A percentile compares a stretch with the other conserved stretches of the same genome.
Evolutionary conservation across 352 stramenopile genomes (phyloP).

Genomic region (Phytopythium cucurbitacearum): DNA sequence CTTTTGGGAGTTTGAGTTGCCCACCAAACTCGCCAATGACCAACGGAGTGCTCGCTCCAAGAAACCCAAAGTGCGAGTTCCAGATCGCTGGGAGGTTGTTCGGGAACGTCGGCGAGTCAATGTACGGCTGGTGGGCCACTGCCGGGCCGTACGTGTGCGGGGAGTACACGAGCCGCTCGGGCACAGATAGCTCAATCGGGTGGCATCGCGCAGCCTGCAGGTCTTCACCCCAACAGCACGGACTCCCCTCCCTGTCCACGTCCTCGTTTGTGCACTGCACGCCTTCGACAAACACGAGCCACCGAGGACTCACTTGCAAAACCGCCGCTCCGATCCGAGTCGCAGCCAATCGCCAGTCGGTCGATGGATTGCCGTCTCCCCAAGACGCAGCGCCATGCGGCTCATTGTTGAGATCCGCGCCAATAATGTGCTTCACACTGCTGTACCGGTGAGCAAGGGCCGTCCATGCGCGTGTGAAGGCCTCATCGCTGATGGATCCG

Average conservation of each 20-base stretch:
- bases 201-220: constrained; percentile 20
- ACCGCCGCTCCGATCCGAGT: constrained; percentile 19
- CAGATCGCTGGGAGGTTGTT: constrained; percentile 51
- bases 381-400: constrained; percentile 44
- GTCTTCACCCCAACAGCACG: constrained; percentile 56
- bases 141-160: constrained; percentile 47
- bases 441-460: constrained; percentile 29
- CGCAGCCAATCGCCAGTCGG: constrained; percentile 46
- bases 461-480: constrained; percentile 28
- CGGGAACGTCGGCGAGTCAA: constrained; percentile 28
- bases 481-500: constrained; percentile 9
- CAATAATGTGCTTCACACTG: constrained; percentile 40
- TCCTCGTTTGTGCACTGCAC: constrained; percentile 33
- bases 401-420: constrained; percentile 55
- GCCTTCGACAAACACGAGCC: constrained; percentile 57
- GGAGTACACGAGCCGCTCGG: constrained; percentile 44
- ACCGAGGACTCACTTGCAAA: constrained; percentile 23
- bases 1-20: constrained; percentile 20
- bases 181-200: constrained; percentile 22
- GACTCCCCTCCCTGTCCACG: constrained; percentile 11
- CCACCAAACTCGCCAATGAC: constrained; percentile 67
- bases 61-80: constrained; percentile 52
- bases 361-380: constrained; percentile 27
- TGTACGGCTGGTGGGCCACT: constrained; percentile 41
- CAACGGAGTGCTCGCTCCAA: constrained; percentile 27